Evolutionary conservation across 164 flowering plant species (phyloP).

Genomic region (Magnolia changhungtana): DNA sequence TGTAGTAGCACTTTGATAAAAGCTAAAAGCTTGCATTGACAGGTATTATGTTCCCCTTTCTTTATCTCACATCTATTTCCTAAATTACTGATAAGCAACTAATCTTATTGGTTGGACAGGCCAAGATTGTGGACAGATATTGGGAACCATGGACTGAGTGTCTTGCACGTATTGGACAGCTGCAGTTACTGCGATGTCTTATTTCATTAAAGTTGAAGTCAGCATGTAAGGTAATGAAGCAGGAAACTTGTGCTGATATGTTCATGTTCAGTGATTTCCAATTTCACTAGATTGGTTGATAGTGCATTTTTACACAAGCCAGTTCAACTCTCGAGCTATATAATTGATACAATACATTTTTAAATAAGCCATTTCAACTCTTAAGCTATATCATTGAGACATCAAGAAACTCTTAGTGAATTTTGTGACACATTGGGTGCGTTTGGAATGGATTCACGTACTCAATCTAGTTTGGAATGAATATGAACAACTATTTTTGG

Average conservation of each 20-base stretch:
- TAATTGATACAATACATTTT: neutral
- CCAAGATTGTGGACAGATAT: slow-evolving; percentile 12
- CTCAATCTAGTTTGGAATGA: neutral
- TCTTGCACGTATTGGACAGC: slow-evolving; percentile 30
- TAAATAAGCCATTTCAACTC: neutral
- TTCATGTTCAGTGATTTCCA: neutral
- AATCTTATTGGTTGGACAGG: slow-evolving; percentile 9
- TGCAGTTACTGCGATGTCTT: slow-evolving; percentile 24
- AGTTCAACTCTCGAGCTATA: neutral
- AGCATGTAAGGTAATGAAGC: slow-evolving; percentile 26
- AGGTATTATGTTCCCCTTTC: neutral
- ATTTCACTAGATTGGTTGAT: neutral
- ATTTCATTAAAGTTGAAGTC: slow-evolving; percentile 22
- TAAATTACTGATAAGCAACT: neutral
- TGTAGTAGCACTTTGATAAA: neutral
- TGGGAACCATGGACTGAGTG: slow-evolving; percentile 28
- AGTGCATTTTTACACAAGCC: neutral
- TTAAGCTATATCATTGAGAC: neutral
- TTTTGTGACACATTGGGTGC: neutral
- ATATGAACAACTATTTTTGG: neutral
- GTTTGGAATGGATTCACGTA: neutral
- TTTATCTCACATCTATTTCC: neutral
- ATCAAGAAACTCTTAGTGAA: neutral
- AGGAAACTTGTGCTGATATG: neutral
- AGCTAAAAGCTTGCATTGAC: neutral